Evolutionary conservation across 345 rosid genomes (phyloP), one percentile per base, ranked within the genome.

Genomic region (Triadica sebifera): DNA sequence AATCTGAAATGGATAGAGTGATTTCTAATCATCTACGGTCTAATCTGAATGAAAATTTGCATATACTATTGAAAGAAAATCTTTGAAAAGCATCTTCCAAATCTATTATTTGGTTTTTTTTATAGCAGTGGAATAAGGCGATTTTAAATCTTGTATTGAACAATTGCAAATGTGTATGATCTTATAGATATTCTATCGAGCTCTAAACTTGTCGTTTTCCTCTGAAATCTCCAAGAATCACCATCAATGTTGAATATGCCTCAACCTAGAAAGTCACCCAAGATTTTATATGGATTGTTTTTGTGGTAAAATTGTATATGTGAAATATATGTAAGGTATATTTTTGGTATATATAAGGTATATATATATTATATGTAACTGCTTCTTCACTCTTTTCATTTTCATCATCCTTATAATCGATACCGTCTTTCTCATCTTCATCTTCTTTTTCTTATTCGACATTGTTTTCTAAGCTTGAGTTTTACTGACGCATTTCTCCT

Each of bases 201-300:
- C 71, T 89, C 91, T 3, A 90, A 73, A 51, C 84, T 90, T 0
- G 93, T 90, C 84, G 90, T 81, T 60, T 87, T 86, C 46, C 85
- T 81, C 70, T 92, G 97, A 25, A 92, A 90, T 53, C 72, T 78
- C 97, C 97, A 92, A 55, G 78, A 59, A 7, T 88, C 89, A 0
- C 97, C 97, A 8, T 92, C 97, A 4, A 91, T 90, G 58, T 92
- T 92, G 83, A 92, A 92, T 6, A 92, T 92, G 2, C 97, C 97
- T 10, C 80, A 89, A 53, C 97, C 97, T 0, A 91, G 80, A n/a
- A 91, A 84, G 70, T 91, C 94, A 2, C 94, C 94, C 37, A 91
- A 76, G 69, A 91, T 91, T 5, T n/a, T n/a, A n/a, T n/a, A n/a
- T n/a, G n/a, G n/a, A n/a, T n/a, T n/a, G n/a, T n/a, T n/a, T n/a